phyloP scores from a whole-genome alignment of 129 eudicot genomes.

The Centella asiatica region DNA sequence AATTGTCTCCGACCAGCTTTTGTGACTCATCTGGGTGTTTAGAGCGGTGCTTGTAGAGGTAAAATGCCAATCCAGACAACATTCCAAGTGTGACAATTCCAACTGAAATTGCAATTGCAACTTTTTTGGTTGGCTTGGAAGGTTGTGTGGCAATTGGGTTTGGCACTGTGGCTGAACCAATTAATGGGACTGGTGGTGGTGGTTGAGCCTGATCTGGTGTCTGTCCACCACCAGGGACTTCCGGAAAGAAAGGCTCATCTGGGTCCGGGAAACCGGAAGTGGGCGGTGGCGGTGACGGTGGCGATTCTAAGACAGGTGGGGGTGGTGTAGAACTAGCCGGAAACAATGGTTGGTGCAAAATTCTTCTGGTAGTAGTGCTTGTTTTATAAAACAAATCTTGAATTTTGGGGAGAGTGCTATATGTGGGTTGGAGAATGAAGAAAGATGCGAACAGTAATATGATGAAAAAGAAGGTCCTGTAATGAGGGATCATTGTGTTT shows the following conservation, averaged over 20 bases:
- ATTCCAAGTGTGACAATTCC: slow-evolving; percentile 69
- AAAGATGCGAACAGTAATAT: slow-evolving; percentile 21
- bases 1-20: slow-evolving; percentile 57
- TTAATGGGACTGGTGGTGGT: slow-evolving; percentile 27
- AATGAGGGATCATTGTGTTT: slow-evolving; percentile 33
- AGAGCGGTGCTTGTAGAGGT: slow-evolving; percentile 46
- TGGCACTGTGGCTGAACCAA: slow-evolving; percentile 23
- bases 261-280: slow-evolving; percentile 24
- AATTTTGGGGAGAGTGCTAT: slow-evolving; percentile 6
- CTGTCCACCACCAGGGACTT: slow-evolving; percentile 50
- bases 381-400: slow-evolving; percentile 11
- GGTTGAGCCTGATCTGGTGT: slow-evolving; percentile 42
- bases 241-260: slow-evolving; percentile 89
- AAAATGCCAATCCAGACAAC: slow-evolving; percentile 79
- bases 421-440: slow-evolving; percentile 27
- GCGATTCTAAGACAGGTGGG: slow-evolving; percentile 46
- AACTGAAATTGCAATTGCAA: slow-evolving; percentile 75
- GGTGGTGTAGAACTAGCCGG: slow-evolving; percentile 72
- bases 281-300: slow-evolving; percentile 38
- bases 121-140: slow-evolving; percentile 55
- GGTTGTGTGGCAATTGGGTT: slow-evolving; percentile 53
- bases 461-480: slow-evolving; percentile 30
- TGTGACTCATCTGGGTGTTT: slow-evolving; percentile 45
- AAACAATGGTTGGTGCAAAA: slow-evolving; percentile 83
- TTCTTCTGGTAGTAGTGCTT: slow-evolving; percentile 40